Base-by-base conservation (phyloP, 768 basidiomycete species). In the Suillus tomentosus region DNA sequence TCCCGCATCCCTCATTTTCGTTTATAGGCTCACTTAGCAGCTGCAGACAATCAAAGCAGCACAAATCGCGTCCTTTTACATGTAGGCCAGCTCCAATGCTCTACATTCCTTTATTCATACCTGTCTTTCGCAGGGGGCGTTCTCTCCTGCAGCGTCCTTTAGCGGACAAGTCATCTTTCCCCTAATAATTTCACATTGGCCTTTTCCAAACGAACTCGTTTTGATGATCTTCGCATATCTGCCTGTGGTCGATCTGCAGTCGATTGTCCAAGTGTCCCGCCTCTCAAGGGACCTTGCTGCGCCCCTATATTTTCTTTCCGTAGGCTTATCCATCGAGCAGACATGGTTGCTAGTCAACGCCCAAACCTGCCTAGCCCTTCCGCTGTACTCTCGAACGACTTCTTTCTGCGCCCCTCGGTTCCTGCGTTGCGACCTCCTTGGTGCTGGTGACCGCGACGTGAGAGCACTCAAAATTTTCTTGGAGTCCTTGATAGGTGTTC, bases 351-450 rank as follows among this genome's bases (percentile, higher is more conserved):
- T 17, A 7, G 43, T 63, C 36, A 31, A 58, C 13, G 45, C 48
- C 17, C 36, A 56, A 36, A 57, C 39, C n/a, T 63, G 56, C 43
- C 15, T 27, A 34, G 43, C 62, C 13, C 45, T 63, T 3, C 31
- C 48, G 36, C n/a, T 63, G n/a, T 63, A 58, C 56, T 40, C 40
- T 40, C 3, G 14, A 27, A 27, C 27, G 27, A 27, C 27, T 2
- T 27, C 27, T 27, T 27, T 3, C 27, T 27, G 27, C 3, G 2
- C 27, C 27, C 27, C 27, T 27, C 27, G 3, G 27, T 27, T 27
- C 27, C 27, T 27, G 27, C 27, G 3, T 27, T 27, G 27, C 27
- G 27, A 27, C 27, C 27, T 27, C 27, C 27, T 27, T 27, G 27
- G 27, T 27, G 27, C 27, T 27, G 27, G 27, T 27, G 27, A 27